Evolutionary conservation across 108 stramenopile genomes (phyloP), one percentile per base, ranked within the genome.

Genomic region (Pseudonitzschia multiseries): DNA sequence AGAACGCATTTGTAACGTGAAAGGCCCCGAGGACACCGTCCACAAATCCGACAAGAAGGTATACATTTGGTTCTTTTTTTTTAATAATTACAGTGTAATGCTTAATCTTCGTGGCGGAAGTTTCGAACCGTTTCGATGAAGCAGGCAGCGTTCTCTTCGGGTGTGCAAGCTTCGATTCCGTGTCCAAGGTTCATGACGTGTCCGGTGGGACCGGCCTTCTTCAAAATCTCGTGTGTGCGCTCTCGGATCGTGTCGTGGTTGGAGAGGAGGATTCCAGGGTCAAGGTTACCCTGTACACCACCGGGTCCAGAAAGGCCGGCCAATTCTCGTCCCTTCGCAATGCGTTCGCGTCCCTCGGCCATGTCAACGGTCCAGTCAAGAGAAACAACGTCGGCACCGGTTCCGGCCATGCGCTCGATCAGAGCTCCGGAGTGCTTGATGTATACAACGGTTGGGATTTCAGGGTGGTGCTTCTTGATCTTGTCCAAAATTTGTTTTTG

Each of bases 151-250:
- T 98, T 97, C 69, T 97, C 97, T 64, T 99, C 98, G 1, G 95
- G 81, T 28, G 98, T 99, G 50, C 80, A 83, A 31, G 97, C 97
- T 57, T 99, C 97, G 71, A 99, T 99, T 28, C 98, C 98, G 82
- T 99, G 98, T 52, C 98, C 98, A 62, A 99, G 80, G 83, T 99
- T 99, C 98, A 99, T 99, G 5, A 97, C 94, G 73, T 99, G 98
- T 10, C 96, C 96, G 42, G 81, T 89, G 21, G 77, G 75, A 18
- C 93, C 96, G 22, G 94, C 97, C 78, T 92, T 92, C 68, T 79
- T 87, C 68, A 99, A 68, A 48, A 99, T 98, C 71, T 97, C 96
- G 65, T 96, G 89, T 20, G 98, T 86, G 18, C 95, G 86, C 81
- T 97, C 96, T 80, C 93, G 81, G 81, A 95, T 98, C n/a, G 84